A percentile compares a stretch with the other conserved stretches of the same genome.
Conservation (phyloP, 2,329 filamentous ascomycete genomes). For the Venturia effusa region DNA sequence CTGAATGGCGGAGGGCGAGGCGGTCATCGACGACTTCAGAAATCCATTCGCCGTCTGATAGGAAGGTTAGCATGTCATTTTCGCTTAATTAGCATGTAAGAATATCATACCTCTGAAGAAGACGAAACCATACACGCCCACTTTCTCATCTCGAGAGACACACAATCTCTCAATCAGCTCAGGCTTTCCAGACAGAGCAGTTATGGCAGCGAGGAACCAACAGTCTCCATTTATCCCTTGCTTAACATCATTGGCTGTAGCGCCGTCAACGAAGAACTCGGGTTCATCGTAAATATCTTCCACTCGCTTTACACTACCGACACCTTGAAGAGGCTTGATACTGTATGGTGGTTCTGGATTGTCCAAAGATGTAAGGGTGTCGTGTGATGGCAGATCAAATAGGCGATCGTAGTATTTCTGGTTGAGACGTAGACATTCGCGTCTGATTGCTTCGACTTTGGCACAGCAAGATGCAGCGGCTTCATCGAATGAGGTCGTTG, state of each 20-base stretch:
- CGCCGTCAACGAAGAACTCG: slow-evolving; percentile 32
- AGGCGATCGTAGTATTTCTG: slow-evolving; percentile 12
- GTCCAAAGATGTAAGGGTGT: slow-evolving; percentile 9
- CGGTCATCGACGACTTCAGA: slow-evolving; percentile 88
- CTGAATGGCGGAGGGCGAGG: slow-evolving; percentile 64
- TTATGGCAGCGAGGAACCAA: slow-evolving; percentile 75
- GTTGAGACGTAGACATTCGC: slow-evolving; percentile 12
- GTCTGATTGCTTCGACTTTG: slow-evolving; percentile 12
- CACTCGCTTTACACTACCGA: slow-evolving; percentile 12
- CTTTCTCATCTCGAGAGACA: slow-evolving; percentile 58
- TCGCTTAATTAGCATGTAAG: neutral
- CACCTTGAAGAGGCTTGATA: slow-evolving; percentile 9
- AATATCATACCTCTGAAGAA: slow-evolving; percentile 52
- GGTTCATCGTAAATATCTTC: slow-evolving; percentile 13
- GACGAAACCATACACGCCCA: slow-evolving; percentile 78
- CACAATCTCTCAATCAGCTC: slow-evolving; percentile 64
- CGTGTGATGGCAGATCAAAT: slow-evolving; percentile 6
- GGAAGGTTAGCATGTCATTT: neutral
- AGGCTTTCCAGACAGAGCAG: slow-evolving; percentile 62
- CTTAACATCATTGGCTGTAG: slow-evolving; percentile 65
- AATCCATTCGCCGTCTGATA: slow-evolving; percentile 68
- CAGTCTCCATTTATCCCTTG: slow-evolving; percentile 74
- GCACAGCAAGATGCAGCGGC: slow-evolving; percentile 11
- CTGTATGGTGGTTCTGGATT: slow-evolving; percentile 2
- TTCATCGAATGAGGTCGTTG: slow-evolving; percentile 11